Base-by-base conservation (phyloP, 1,139 yeast species). In the Pichia sorboxylosa region DNA sequence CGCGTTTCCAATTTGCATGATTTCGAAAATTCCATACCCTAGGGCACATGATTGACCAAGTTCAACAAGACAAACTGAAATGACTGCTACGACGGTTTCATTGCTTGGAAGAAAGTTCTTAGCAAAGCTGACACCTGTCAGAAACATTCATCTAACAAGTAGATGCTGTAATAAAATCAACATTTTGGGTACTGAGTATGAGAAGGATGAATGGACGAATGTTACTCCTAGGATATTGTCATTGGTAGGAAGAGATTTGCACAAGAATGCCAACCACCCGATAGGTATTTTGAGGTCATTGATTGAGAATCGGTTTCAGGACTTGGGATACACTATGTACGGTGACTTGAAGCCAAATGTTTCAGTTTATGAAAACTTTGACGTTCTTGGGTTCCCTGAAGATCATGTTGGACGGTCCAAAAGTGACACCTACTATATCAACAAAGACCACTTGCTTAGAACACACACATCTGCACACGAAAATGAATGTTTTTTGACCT, bases 391-490 rank as follows among this genome's bases (percentile, higher is more conserved):
- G 1, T 90, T 90, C 54, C 94, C 97, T 0, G 54, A 58, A 28
- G 94, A 87, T 51, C 99, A 90, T 51, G 95, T 94, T 0, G 97
- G 98, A 4, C 66, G 99, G 50, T 74, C 92, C 20, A 80, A 72
- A 48, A 81, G 94, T 4, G 98, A 90, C 52, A 90, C 98, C 0
- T 90, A 90, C 55, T 90, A 90, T 52, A 56, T 90, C 38, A 87
- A 90, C 56, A 64, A 73, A 38, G 66, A 67, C 13, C 62, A 78
- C 27, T 61, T 92, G 25, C 61, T 90, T 40, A 64, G 56, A 47
- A 90, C 99, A 0, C 99, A 90, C 51, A 90, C 99, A 0, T 85
- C 96, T 1, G 98, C 98, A 0, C 99, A 90, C 54, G 98, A 90
- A 56, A 69, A 71, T 42, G 85, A 81, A 49, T 83, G 95, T 51